A percentile compares a stretch with the other conserved stretches of the same genome.
Conservation (phyloP, 2,329 filamentous ascomycete species). For the Talaromyces sp. region DNA sequence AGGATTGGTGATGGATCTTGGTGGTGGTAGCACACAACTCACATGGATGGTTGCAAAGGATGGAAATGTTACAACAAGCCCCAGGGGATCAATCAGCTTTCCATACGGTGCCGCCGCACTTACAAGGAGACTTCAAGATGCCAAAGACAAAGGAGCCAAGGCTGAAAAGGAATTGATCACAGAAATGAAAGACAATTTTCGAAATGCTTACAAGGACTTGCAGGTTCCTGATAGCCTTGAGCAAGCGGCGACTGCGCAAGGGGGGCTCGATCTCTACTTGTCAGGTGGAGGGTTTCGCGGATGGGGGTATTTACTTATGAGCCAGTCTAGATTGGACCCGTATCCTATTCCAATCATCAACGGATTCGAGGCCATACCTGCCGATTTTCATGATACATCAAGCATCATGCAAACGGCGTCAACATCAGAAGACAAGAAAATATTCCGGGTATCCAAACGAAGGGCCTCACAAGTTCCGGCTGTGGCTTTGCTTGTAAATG, state of each 20-base stretch:
- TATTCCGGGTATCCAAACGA: conserved; percentile 73
- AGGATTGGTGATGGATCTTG: conserved; percentile 80
- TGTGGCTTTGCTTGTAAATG: conserved; percentile 72
- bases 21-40: conserved; percentile 68
- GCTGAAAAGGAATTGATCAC: conserved; percentile 47
- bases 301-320: conserved; percentile 86
- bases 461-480: conserved; percentile 77
- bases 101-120: conserved; percentile 67
- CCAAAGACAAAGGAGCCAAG: conserved; percentile 39
- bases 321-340: conserved; percentile 63
- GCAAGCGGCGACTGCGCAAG: conserved; percentile 38
- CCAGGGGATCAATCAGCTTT: conserved; percentile 57
- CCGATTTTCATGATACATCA: conserved; percentile 55
- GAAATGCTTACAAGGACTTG: conserved; percentile 54
- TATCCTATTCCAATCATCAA: conserved; percentile 83
- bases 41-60: conserved; percentile 57
- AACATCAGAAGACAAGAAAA: conserved; percentile 28
- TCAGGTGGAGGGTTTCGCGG: conserved; percentile 87
- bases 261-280: conserved; percentile 68
- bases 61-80: conserved; percentile 49
- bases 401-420: conserved; percentile 40
- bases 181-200: conserved; percentile 56
- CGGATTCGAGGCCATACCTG: conserved; percentile 62
- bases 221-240: conserved; percentile 52
- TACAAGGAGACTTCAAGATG: conserved; percentile 49